Conservation (phyloP, 306 rosid species). For the Dalbergia cultrata region DNA sequence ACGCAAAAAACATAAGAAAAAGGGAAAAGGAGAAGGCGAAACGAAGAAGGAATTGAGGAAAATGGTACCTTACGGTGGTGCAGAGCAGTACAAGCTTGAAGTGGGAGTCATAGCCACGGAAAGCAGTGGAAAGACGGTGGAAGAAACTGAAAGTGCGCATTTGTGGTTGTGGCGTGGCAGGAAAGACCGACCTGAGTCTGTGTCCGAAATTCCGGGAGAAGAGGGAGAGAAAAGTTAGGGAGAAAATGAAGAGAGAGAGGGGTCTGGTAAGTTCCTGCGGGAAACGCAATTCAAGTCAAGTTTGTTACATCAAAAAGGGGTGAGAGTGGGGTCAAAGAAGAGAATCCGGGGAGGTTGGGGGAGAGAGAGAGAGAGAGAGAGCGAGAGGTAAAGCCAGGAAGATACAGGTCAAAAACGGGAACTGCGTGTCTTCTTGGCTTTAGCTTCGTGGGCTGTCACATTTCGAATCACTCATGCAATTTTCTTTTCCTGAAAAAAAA, state of each 20-base stretch:
- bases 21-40: not conserved
- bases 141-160: slow-evolving; percentile 65
- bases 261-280: too few species aligned
- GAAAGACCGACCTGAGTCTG: slow-evolving; percentile 35
- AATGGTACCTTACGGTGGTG: slow-evolving; percentile 76
- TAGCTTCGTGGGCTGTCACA: not conserved
- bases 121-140: slow-evolving; percentile 59
- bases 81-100: slow-evolving; percentile 74
- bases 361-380: slow-evolving; percentile 1
- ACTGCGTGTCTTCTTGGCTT: slow-evolving; percentile 30
- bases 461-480: not conserved
- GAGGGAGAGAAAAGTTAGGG: not conserved
- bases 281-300: too few species aligned
- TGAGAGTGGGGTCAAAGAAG: slow-evolving; percentile 18
- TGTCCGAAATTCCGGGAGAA: slow-evolving; percentile 31
- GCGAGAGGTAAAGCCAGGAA: too few species aligned
- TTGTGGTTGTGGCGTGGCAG: not conserved
- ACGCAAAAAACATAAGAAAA: not conserved
- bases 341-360: slow-evolving; percentile 50
- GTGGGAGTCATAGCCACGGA: slow-evolving; percentile 63
- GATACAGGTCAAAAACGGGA: not conserved
- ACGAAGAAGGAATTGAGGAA: not conserved
- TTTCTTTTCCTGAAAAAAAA: too few species aligned
- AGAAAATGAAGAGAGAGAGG: not conserved
- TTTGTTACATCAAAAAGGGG: not conserved